These are phyloP conservation scores for Boechera divaricarpa DNA, from an alignment of 345 rosid species.

Conservation along the genomic window DNA sequence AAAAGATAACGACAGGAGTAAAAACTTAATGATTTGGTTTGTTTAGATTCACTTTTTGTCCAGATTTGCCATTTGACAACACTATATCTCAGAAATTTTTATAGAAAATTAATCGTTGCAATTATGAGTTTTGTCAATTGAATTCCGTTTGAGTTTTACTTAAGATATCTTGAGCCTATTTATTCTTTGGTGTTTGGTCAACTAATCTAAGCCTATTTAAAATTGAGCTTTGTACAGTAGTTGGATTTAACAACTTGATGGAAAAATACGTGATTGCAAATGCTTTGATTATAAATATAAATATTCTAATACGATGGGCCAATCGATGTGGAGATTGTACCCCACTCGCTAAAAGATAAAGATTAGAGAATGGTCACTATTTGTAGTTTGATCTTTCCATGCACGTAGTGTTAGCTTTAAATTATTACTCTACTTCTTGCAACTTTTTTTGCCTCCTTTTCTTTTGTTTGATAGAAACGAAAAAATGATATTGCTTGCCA, in stretches of 20 bases:
- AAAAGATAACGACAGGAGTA: background rate
- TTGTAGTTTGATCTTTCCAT: constrained; percentile 44
- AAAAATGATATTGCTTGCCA: constrained; percentile 40
- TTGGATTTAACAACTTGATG: background rate
- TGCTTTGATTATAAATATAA: constrained; percentile 5
- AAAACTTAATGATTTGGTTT: constrained; percentile 26
- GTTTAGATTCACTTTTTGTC: background rate
- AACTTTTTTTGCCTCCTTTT: constrained; percentile 28
- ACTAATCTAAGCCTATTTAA: background rate
- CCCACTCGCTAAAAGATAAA: constrained; percentile 35
- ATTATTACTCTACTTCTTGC: constrained; percentile 30
- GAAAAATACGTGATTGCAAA: background rate
- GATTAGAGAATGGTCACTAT: constrained; percentile 43
- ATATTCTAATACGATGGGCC: constrained; percentile 12
- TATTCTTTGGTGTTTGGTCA: background rate
- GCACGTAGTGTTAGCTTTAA: constrained; percentile 47
- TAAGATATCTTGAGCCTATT: background rate
- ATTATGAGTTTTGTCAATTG: background rate
- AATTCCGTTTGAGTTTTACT: background rate
- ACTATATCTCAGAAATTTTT: background rate
- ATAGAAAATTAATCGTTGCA: background rate
- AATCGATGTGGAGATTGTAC: constrained; percentile 16
- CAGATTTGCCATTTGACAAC: constrained; percentile 4
- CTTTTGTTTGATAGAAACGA: constrained; percentile 11
- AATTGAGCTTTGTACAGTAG: background rate